A percentile compares a stretch with the other conserved stretches of the same genome.
phyloP scores from a whole-genome alignment of 257 asterid genomes.

The Euphrasia confusa region DNA sequence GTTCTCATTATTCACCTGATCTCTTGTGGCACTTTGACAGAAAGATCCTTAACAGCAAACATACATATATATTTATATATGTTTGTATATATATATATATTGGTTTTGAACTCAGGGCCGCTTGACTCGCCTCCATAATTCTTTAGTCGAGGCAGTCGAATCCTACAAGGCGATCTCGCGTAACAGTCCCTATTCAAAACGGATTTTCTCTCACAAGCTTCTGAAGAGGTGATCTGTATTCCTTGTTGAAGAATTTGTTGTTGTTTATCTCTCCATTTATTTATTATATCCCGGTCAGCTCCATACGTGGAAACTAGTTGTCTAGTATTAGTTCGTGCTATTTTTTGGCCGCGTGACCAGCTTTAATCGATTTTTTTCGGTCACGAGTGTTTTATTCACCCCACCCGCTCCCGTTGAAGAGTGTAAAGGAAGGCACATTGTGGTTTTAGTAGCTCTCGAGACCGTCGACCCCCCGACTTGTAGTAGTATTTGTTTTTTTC shows the following conservation, averaged over 20 bases:
- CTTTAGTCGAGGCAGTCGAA: conserved; percentile 62
- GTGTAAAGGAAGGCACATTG: conserved; percentile 31
- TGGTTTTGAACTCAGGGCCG: conserved; percentile 46
- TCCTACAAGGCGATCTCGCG: conserved; percentile 64
- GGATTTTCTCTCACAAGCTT: conserved; percentile 75
- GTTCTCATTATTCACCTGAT: too few species aligned
- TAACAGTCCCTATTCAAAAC: conserved; percentile 77
- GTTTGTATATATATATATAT: too few species aligned
- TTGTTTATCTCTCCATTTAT: conserved; percentile 29
- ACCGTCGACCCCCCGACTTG: conserved; percentile 5
- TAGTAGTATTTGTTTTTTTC: conserved; percentile 21
- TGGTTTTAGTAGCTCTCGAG: conserved; percentile 28
- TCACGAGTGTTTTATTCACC: conserved; percentile 10
- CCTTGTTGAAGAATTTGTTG: conserved; percentile 28
- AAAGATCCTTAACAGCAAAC: too few species aligned
- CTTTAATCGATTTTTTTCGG: conserved; percentile 28
- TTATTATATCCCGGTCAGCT: background rate
- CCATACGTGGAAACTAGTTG: conserved; percentile 16
- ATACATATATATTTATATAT: too few species aligned
- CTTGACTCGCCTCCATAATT: conserved; percentile 31
- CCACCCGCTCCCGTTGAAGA: conserved; percentile 20
- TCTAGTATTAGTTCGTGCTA: conserved; percentile 2
- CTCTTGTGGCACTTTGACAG: too few species aligned
- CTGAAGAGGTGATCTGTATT: conserved; percentile 37
- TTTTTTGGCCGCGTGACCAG: background rate